Base-by-base conservation (phyloP, 441 rosid genomes). In the Aleurites moluccanus region DNA sequence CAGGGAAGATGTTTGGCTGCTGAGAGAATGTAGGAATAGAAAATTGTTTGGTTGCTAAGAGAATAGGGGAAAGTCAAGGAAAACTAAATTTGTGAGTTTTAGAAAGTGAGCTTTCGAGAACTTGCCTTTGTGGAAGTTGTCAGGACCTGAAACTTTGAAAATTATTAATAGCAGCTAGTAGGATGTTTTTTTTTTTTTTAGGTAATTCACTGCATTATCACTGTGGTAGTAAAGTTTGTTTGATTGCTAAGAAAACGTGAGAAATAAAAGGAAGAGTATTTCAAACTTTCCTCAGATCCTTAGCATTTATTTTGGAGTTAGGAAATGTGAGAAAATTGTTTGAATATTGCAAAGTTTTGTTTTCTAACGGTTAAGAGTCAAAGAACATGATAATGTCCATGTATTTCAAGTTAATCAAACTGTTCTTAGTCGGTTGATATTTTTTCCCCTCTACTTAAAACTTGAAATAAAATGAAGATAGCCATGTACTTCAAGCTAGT, bases 361-460 rank as follows among this genome's bases (percentile, higher is more conserved):
- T 10, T 35, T 23, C 16, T 15, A 11, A 35, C 20, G 38, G 47
- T 35, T 55, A 14, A 30, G 10, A 69, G 27, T 18, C 21, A 35
- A 55, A 55, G 60, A 55, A 55, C 42, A n/a, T 45, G 55, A 71
- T 23, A 1, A 57, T 59, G n/a, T 15, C 45, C n/a, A 44, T 45
- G n/a, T 57, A 61, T 33, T 59, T 57, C 56, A 56, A 56, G 64
- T 40, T 56, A 25, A 42, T 70, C 64, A 55, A 40, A 40, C 14
- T 23, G 35, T 38, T 3, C 21, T 56, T 16, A 25, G 6, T 18
- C 15, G 47, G 62, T 33, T 25, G 53, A 38, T 9, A 14, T 33
- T 52, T 53, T 67, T 67, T 67, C 5, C 35, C n/a, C 28, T 25
- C 2, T 45, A 10, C 11, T 45, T 35, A 35, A 35, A 6, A 35